phyloP scores from a whole-genome alignment of 352 stramenopile genomes.

The Pythium angustatum region DNA sequence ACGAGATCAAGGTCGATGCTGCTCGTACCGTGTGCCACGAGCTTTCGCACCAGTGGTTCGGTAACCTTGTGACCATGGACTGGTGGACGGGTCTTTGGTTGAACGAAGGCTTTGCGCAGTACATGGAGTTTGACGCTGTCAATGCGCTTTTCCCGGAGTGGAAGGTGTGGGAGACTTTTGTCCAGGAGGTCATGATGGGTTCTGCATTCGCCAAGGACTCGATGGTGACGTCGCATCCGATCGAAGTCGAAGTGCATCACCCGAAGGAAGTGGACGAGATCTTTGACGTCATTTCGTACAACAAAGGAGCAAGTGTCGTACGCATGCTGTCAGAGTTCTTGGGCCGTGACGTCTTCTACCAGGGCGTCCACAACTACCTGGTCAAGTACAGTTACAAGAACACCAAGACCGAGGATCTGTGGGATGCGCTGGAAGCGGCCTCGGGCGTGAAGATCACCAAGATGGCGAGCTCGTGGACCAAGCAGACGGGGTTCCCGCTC shows the following conservation, averaged over 20 bases:
- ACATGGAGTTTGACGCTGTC: constrained; percentile 95
- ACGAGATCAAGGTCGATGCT: constrained; percentile 68
- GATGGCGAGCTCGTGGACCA: constrained; percentile 94
- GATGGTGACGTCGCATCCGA: constrained; percentile 90
- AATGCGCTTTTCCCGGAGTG: constrained; percentile 93
- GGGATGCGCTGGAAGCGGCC: constrained; percentile 90
- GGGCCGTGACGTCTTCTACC: constrained; percentile 65
- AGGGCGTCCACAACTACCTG: constrained; percentile 94
- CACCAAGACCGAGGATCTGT: constrained; percentile 95
- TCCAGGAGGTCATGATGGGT: constrained; percentile 64
- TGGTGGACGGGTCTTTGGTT: constrained; percentile 96
- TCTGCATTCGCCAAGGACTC: constrained; percentile 93
- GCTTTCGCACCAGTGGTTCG: constrained; percentile 96
- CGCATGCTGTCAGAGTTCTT: constrained; percentile 78
- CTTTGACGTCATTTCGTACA: constrained; percentile 98
- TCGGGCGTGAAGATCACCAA: constrained; percentile 89
- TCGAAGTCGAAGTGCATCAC: constrained; percentile 93
- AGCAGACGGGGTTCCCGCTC: constrained; percentile 94
- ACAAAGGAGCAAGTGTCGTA: constrained; percentile 87
- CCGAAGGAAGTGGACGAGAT: constrained; percentile 96
- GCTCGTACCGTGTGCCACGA: constrained; percentile 97
- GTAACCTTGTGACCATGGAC: constrained; percentile 98
- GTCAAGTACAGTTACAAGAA: constrained; percentile 94
- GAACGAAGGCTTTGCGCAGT: constrained; percentile 98
- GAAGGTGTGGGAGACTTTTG: constrained; percentile 96